Percentiles rank a stretch among this genome's conserved stretches.
These are phyloP conservation scores for Saccharum officinarum DNA, from an alignment of 176 grass and related monocot genomes.

Conservation along the genomic window DNA sequence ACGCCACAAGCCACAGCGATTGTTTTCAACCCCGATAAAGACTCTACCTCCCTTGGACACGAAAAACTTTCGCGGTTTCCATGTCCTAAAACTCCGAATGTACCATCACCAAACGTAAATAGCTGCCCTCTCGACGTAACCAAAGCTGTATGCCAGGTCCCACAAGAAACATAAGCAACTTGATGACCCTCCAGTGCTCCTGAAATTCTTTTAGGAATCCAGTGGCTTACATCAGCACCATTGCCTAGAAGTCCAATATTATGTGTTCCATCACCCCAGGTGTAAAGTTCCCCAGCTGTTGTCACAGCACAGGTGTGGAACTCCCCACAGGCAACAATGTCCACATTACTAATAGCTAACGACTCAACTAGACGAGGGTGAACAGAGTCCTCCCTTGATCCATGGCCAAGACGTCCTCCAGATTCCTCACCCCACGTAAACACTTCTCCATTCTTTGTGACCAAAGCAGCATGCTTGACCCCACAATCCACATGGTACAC, in stretches of 20 bases:
- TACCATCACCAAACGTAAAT: slow-evolving; percentile 96
- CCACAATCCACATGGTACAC: slow-evolving; percentile 81
- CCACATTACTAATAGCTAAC: slow-evolving; percentile 53
- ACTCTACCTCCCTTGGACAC: slow-evolving; percentile 83
- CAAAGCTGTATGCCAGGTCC: slow-evolving; percentile 95
- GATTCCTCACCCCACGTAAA: slow-evolving; percentile 99
- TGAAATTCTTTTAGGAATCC: slow-evolving; percentile 97
- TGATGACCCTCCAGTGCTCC: slow-evolving; percentile 72
- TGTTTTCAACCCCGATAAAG: slow-evolving; percentile 77
- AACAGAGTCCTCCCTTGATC: slow-evolving; percentile 57
- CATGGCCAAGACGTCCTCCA: slow-evolving; percentile 88
- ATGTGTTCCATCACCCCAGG: slow-evolving; percentile 88
- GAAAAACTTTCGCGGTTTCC: slow-evolving; percentile 66
- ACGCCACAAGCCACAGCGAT: slow-evolving; percentile 85
- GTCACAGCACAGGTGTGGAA: slow-evolving; percentile 94
- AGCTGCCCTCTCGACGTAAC: slow-evolving; percentile 76
- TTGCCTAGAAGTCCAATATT: slow-evolving; percentile 93
- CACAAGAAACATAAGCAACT: slow-evolving; percentile 85
- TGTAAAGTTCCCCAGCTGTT: slow-evolving; percentile 81
- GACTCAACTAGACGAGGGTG: slow-evolving; percentile 68
- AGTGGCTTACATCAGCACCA: slow-evolving; percentile 80
- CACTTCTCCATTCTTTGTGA: slow-evolving; percentile 89
- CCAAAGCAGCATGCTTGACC: slow-evolving; percentile 77
- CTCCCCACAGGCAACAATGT: slow-evolving; percentile 86
- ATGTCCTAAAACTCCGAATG: slow-evolving; percentile 95